Evolutionary conservation across 202 grass and related monocot species (phyloP), one percentile per base, ranked within the genome.

Genomic region (Dendrocalamus latiflorus): DNA sequence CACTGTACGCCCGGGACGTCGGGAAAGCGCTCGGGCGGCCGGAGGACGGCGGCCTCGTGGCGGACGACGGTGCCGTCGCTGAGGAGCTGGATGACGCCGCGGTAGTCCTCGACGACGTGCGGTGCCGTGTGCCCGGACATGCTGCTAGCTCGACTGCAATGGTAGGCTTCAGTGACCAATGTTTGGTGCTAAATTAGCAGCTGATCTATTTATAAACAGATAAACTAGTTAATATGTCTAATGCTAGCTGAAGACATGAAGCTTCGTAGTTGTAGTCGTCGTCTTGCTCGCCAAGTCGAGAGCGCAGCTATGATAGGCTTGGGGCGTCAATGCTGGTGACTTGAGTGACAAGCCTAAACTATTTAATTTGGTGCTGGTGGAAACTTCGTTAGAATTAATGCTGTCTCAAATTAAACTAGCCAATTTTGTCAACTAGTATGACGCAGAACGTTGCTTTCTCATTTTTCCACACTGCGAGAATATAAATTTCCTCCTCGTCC

Each of bases 21-120:
- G 8, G 85, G 72, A 6, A 74, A 57, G 5, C 48, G 4, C 4
- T 49, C 79, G 0, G 20, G 17, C 14, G 51, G 8, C 9, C 14
- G 39, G 15, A 93, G 64, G 26, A 48, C 3, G 12, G 76, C 2
- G 0, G 84, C 48, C 24, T 91, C 61, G 60, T 49, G 47, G 62
- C 91, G 94, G 62, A 93, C 77, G 54, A 97, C 12, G 42, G 87
- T 85, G 84, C 85, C 85, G 72, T 97, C 74, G 62, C 68, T 73
- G 39, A 92, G 14, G 34, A 80, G 53, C 48, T 21, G 47, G 26
- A 88, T 1, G 67, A 67, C n/a, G 58, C 86, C 86, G n/a, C 28
- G 2, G 6, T 58, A 75, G 42, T 84, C 81, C 86, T 88, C 81
- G 17, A 88, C 51, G 17, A 88, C 75, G 33, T 59, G 69, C 69